phyloP scores from a whole-genome alignment of 176 grass and related monocot genomes.

The Cenchrus purpureus region DNA sequence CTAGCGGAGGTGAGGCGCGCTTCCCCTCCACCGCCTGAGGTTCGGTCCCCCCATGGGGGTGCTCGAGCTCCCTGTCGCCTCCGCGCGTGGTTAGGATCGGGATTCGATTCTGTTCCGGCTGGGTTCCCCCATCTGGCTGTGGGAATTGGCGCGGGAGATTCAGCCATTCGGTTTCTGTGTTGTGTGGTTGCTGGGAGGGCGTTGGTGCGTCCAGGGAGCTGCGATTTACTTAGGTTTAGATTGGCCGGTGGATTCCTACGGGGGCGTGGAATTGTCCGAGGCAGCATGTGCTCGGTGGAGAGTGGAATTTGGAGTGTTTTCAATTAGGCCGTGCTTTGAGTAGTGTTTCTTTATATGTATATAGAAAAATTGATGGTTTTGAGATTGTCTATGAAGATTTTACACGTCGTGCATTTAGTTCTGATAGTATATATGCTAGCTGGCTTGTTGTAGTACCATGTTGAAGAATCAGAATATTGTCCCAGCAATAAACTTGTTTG shows the following conservation, averaged over 20 bases:
- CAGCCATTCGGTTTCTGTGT: not conserved
- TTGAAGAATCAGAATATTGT: not conserved
- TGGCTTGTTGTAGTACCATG: not conserved
- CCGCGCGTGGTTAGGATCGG: not conserved
- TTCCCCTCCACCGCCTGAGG: too few species aligned
- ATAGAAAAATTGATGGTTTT: not conserved
- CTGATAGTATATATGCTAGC: not conserved
- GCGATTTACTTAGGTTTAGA: not conserved
- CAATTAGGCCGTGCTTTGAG: not conserved
- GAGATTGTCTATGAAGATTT: not conserved
- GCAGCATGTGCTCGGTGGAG: not conserved
- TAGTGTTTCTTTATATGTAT: not conserved
- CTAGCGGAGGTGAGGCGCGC: not conserved
- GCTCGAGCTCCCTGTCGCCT: not conserved
- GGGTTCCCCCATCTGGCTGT: not conserved
- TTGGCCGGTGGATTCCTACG: not conserved
- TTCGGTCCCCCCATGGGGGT: too few species aligned
- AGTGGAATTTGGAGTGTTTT: not conserved
- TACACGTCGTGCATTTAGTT: not conserved
- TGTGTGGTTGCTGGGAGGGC: not conserved
- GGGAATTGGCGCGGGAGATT: not conserved
- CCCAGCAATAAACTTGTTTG: not conserved
- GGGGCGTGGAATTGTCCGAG: not conserved
- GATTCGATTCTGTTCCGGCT: conserved; percentile 10
- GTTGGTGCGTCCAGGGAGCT: not conserved